Conservation (phyloP, 768 basidiomycete genomes). For the Phaeolepiota aurea region DNA sequence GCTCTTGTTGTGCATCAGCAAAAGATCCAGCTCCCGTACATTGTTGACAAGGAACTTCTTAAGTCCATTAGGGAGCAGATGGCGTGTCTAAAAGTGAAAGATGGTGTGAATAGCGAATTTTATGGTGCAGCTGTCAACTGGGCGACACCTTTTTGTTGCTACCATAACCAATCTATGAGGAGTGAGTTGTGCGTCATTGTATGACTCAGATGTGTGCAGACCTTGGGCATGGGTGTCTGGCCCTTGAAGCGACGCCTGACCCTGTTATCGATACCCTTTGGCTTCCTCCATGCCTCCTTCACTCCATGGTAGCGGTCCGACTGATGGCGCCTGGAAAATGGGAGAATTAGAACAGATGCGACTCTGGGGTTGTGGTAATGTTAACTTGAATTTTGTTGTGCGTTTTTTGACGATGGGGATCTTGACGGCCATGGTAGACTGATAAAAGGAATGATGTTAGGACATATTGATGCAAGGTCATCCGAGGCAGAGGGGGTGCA, state of each 20-base stretch:
- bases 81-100: constrained; percentile 57
- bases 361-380: constrained; percentile 9
- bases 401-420: constrained; percentile 86
- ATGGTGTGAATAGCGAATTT: constrained; percentile 25
- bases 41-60: constrained; percentile 97
- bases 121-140: neutral
- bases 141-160: constrained; percentile 78
- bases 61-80: constrained; percentile 90
- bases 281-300: constrained; percentile 99
- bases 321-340: constrained; percentile 77
- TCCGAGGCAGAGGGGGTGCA: constrained; percentile 18
- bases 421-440: constrained; percentile 46
- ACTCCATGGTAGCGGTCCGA: constrained; percentile 96
- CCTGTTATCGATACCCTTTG: constrained; percentile 99
- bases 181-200: constrained; percentile 2
- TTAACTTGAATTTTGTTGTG: constrained; percentile 93
- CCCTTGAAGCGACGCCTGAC: constrained; percentile 94
- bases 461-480: constrained; percentile 16
- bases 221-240: constrained; percentile 94
- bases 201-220: constrained; percentile 23
- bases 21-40: constrained; percentile 86
- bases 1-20: constrained; percentile 96
- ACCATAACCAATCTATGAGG: constrained; percentile 72
- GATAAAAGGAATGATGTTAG: constrained; percentile 3
- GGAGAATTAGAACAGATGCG: no score